phyloP scores from a whole-genome alignment of 2,329 filamentous ascomycete species.

The Curvularia verruculosa region DNA sequence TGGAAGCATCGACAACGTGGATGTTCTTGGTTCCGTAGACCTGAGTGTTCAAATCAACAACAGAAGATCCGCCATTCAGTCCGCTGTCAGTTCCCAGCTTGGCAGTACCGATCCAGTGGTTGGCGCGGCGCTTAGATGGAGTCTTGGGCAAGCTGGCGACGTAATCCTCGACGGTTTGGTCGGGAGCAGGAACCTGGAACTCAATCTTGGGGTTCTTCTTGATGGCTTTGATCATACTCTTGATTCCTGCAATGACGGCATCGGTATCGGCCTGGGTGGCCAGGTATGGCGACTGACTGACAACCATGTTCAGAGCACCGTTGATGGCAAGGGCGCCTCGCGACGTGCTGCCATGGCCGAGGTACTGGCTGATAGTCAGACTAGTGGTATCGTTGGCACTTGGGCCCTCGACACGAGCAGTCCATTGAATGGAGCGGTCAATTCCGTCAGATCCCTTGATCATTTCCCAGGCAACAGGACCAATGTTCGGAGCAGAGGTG shows the following conservation, averaged over 20 bases:
- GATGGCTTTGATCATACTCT: slow-evolving; percentile 64
- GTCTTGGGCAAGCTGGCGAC: slow-evolving; percentile 56
- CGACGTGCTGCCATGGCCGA: slow-evolving; percentile 68
- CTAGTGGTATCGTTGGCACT: slow-evolving; percentile 49
- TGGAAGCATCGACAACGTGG: slow-evolving; percentile 55
- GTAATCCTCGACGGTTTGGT: slow-evolving; percentile 62
- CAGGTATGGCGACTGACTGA: slow-evolving; percentile 66
- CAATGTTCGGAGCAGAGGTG: slow-evolving; percentile 70
- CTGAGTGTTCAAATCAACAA: slow-evolving; percentile 58
- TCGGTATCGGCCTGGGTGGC: slow-evolving; percentile 63
- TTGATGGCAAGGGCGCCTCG: slow-evolving; percentile 67
- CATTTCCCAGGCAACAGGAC: slow-evolving; percentile 67
- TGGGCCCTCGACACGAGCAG: slow-evolving; percentile 66
- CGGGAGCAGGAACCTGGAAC: slow-evolving; percentile 60
- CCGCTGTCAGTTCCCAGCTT: slow-evolving; percentile 59
- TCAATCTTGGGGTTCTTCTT: slow-evolving; percentile 61
- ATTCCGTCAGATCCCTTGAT: slow-evolving; percentile 64
- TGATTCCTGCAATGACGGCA: slow-evolving; percentile 68
- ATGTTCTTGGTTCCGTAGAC: slow-evolving; percentile 57
- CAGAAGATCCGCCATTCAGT: slow-evolving; percentile 51
- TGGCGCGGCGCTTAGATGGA: slow-evolving; percentile 49
- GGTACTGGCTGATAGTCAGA: slow-evolving; percentile 60
- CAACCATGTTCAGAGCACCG: slow-evolving; percentile 62
- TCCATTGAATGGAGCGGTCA: slow-evolving; percentile 69
- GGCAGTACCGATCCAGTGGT: slow-evolving; percentile 61